Evolutionary conservation across 208 protist genomes (phyloP), one percentile per base, ranked within the genome.

Genomic region (Entamoeba moshkovskii): DNA sequence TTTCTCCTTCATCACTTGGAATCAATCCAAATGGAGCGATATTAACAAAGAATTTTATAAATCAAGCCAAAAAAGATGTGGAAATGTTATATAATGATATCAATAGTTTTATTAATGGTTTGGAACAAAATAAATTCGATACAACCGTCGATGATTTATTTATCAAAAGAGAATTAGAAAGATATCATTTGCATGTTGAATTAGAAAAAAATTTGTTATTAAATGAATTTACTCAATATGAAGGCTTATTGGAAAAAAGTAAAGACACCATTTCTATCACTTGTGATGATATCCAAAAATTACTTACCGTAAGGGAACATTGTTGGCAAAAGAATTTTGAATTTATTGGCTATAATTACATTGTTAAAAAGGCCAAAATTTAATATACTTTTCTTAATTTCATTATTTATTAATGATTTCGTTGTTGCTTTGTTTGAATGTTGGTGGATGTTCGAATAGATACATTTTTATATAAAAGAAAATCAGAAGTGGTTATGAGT

Each of bases 321-420:
- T 73, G 59, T 73, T 73, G 59, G 59, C 59, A 73, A 73, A 73
- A 73, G 22, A 73, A 73, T 38, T 73, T 73, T 73, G 59, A 73
- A 38, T 73, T 73, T 73, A 73, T 73, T 42, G 59, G 59, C 11
- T 73, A 42, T 73, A 73, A 73, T 73, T 73, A 42, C 22, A 73
- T 49, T 15, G 47, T 49, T 18, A 49, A 49, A 3, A 49, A 49
- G 16, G 11, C 47, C 6, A 49, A 49, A 16, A 49, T 18, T 49
- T 49, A 49, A 49, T 49, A 18, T 49, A 5, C 6, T 49, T 49
- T 49, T 5, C 6, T 18, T 2, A 49, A 18, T 49, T 49, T 49
- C 16, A 49, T 49, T 49, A 49, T 49, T 49, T 49, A 49, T 3
- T 49, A 49, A 49, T 18, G 6, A 49, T 3, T 49, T 49, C 16